phyloP scores from a whole-genome alignment of 495 filamentous ascomycete species.

The Usnea hakonensis region DNA sequence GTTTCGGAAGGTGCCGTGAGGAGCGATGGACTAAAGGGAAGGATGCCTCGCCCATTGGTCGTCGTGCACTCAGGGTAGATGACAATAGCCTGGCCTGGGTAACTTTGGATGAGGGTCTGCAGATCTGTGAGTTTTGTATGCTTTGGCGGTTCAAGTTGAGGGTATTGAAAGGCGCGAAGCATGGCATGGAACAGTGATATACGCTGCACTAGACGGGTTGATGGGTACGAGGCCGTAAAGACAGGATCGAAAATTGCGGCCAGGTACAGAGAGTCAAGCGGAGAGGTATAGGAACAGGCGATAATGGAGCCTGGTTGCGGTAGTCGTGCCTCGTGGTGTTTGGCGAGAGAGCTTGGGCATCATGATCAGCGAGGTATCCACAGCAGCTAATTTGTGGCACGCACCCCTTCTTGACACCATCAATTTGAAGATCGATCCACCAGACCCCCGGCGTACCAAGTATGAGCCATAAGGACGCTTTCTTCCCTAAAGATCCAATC shows the following conservation, averaged over 20 bases:
- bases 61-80: slow-evolving; percentile 91
- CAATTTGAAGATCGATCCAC: slow-evolving; percentile 96
- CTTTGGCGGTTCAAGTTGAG: slow-evolving; percentile 41
- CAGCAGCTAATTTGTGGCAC: slow-evolving; percentile 15
- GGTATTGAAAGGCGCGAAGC: slow-evolving; percentile 58
- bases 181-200: slow-evolving; percentile 72
- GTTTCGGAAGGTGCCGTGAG: slow-evolving; percentile 52
- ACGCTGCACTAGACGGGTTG: slow-evolving; percentile 60
- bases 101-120: slow-evolving; percentile 48
- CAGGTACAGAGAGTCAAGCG: slow-evolving; percentile 91
- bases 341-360: slow-evolving; percentile 44
- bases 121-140: slow-evolving; percentile 51
- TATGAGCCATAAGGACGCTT: slow-evolving; percentile 77
- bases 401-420: slow-evolving; percentile 84
- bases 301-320: slow-evolving; percentile 73
- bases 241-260: slow-evolving; percentile 93
- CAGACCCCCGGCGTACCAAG: slow-evolving; percentile 83
- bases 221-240: slow-evolving; percentile 77
- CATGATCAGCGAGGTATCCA: background rate
- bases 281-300: slow-evolving; percentile 81
- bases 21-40: slow-evolving; percentile 70
- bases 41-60: slow-evolving; percentile 85
- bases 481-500: slow-evolving; percentile 68
- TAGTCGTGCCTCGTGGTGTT: slow-evolving; percentile 57
- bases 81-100: slow-evolving; percentile 69